Conservation (phyloP, 2,329 filamentous ascomycete genomes). For the Verticillium nonalfalfae region DNA sequence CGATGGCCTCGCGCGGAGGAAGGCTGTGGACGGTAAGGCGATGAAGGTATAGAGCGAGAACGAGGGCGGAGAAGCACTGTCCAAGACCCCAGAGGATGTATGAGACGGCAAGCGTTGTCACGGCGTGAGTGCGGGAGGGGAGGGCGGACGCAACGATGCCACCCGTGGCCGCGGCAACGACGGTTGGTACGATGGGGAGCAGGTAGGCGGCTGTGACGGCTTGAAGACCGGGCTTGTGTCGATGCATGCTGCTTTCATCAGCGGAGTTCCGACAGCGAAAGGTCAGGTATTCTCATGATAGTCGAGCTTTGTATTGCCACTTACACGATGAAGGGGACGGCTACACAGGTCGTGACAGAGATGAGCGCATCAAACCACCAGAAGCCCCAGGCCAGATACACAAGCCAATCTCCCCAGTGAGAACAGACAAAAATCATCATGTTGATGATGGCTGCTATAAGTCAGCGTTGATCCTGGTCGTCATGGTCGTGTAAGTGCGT, state of each 20-base stretch:
- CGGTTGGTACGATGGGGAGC: constrained; percentile 59
- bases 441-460: constrained; percentile 46
- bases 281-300: not conserved
- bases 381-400: constrained; percentile 46
- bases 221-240: constrained; percentile 38
- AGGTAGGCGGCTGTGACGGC: constrained; percentile 60
- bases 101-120: constrained; percentile 53
- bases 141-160: constrained; percentile 25
- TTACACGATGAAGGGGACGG: constrained; percentile 51
- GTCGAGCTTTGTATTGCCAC: not conserved
- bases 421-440: constrained; percentile 56
- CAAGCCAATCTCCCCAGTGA: constrained; percentile 55
- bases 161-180: constrained; percentile 60
- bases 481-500: not conserved
- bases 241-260: constrained; percentile 21
- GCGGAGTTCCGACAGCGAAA: not conserved
- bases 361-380: constrained; percentile 53
- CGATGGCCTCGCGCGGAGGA: constrained; percentile 60
- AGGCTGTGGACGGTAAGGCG: constrained; percentile 61
- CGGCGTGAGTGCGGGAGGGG: constrained; percentile 3
- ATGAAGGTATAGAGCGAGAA: constrained; percentile 64
- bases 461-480: not conserved
- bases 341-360: constrained; percentile 46
- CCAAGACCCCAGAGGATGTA: constrained; percentile 67
- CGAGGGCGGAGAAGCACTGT: constrained; percentile 48